A percentile compares a stretch with the other conserved stretches of the same genome.
Evolutionary conservation across 2,329 filamentous ascomycete species (phyloP).

Genomic region (Alternaria sp.): DNA sequence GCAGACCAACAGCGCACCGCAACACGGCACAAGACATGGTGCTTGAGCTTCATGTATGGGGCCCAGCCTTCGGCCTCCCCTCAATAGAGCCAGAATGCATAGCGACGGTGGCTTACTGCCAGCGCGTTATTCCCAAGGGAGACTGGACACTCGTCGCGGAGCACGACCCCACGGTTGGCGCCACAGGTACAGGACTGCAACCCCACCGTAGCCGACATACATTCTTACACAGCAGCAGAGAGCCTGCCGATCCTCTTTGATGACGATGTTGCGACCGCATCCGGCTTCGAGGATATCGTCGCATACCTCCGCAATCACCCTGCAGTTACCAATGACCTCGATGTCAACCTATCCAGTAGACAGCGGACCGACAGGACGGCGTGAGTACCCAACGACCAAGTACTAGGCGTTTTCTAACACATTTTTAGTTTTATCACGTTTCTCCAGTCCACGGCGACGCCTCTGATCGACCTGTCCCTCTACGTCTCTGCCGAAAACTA

Average conservation of each 20-base stretch:
- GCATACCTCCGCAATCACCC: constrained; percentile 57
- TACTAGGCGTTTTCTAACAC: neutral
- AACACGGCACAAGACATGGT: constrained; percentile 48
- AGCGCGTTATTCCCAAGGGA: constrained; percentile 63
- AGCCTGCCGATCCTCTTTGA: constrained; percentile 65
- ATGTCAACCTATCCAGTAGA: constrained; percentile 34
- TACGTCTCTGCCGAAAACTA: constrained; percentile 93
- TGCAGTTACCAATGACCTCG: constrained; percentile 34
- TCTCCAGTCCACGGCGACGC: constrained; percentile 74
- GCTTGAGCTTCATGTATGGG: constrained; percentile 86
- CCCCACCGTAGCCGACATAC: neutral
- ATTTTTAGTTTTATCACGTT: constrained; percentile 63
- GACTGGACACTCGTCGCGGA: constrained; percentile 50
- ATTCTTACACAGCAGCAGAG: constrained; percentile 46
- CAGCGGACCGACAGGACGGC: constrained; percentile 53
- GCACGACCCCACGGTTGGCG: constrained; percentile 71
- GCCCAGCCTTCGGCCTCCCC: constrained; percentile 83
- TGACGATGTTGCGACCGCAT: constrained; percentile 59
- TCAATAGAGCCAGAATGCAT: constrained; percentile 93
- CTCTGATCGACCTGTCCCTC: constrained; percentile 83
- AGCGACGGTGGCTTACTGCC: constrained; percentile 79
- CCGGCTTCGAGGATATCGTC: constrained; percentile 68
- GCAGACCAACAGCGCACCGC: neutral
- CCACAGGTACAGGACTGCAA: constrained; percentile 56
- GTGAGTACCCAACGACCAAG: constrained; percentile 19